Percentiles rank a stretch among this genome's conserved stretches.
These are phyloP conservation scores for Onygena corvina DNA, from an alignment of 2,329 filamentous ascomycete species.

Conservation along the genomic window DNA sequence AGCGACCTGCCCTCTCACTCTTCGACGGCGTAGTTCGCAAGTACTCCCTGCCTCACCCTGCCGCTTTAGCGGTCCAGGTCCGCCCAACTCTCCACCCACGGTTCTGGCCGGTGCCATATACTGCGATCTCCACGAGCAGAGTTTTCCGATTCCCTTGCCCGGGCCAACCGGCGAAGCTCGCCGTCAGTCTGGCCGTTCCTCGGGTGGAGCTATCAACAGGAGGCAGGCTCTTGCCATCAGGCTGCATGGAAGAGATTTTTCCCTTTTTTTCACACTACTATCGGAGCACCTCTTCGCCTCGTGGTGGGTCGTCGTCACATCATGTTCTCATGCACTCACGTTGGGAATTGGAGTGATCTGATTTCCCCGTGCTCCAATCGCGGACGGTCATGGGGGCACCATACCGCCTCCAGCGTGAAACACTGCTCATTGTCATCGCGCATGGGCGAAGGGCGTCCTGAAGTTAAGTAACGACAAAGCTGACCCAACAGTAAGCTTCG, in stretches of 20 bases:
- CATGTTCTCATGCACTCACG: neutral
- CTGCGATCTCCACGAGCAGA: neutral
- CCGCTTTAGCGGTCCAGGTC: slow-evolving; percentile 2
- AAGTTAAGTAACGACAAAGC: too few relatives aligned
- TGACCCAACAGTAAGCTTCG: neutral
- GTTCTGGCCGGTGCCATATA: neutral
- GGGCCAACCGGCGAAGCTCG: neutral
- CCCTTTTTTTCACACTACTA: too few relatives aligned
- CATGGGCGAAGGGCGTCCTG: slow-evolving; percentile 1
- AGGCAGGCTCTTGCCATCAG: neutral
- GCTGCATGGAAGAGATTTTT: slow-evolving; percentile 7
- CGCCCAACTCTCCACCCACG: neutral
- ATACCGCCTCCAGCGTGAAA: slow-evolving; percentile 1
- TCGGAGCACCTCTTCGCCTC: too few relatives aligned
- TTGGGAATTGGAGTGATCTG: neutral
- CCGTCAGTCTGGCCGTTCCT: neutral
- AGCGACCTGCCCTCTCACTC: neutral
- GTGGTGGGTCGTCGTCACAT: neutral
- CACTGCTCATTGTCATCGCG: too few relatives aligned
- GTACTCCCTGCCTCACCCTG: neutral
- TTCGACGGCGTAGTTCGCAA: neutral
- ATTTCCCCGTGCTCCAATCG: neutral
- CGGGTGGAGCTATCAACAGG: slow-evolving; percentile 1
- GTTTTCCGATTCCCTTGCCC: neutral
- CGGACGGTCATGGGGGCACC: neutral